Percentiles rank a stretch among this genome's conserved stretches.
Evolutionary conservation across 1,284 basidiomycete genomes (phyloP).

Genomic region (Retiboletus flavoniger): DNA sequence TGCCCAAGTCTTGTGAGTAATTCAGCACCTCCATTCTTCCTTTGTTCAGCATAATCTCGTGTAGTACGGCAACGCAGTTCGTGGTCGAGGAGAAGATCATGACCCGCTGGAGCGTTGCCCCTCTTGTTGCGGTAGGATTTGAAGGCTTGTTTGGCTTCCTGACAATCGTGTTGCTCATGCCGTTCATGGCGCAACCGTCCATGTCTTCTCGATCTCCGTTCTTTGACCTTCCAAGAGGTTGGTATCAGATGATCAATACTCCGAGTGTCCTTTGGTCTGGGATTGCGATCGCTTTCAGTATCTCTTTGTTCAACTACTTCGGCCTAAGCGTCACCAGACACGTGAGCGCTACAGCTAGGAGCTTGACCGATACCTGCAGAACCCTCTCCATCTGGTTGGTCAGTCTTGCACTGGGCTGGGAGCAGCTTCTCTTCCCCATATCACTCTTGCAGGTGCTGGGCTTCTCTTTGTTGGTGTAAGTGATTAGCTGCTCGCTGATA

Average conservation of each 20-base stretch:
- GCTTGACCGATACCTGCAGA: slow-evolving; percentile 93
- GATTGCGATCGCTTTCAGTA: slow-evolving; percentile 78
- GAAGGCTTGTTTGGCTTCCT: slow-evolving; percentile 92
- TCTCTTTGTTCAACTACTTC: slow-evolving; percentile 96
- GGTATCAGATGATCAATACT: slow-evolving; percentile 83
- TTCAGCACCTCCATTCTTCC: slow-evolving; percentile 12
- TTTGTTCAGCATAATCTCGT: slow-evolving; percentile 21
- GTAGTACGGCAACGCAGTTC: slow-evolving; percentile 85
- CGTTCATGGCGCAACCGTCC: slow-evolving; percentile 64
- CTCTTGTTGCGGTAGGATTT: slow-evolving; percentile 91
- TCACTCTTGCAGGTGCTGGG: slow-evolving; percentile 86
- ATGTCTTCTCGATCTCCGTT: slow-evolving; percentile 64
- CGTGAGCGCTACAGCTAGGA: slow-evolving; percentile 86
- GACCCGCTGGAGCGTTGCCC: slow-evolving; percentile 81
- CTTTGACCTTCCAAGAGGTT: slow-evolving; percentile 91
- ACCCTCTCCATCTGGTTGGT: slow-evolving; percentile 92
- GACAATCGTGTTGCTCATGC: slow-evolving; percentile 74
- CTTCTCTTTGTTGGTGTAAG: slow-evolving; percentile 86
- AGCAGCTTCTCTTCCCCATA: slow-evolving; percentile 79
- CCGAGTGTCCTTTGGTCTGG: slow-evolving; percentile 77
- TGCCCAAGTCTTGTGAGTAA: slow-evolving; percentile 90
- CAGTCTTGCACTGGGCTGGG: slow-evolving; percentile 90
- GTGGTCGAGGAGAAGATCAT: slow-evolving; percentile 91
- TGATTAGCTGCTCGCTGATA: slow-evolving; percentile 30
- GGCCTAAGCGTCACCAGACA: slow-evolving; percentile 90